These are phyloP conservation scores for Lachancea fermentati DNA, from an alignment of 805 yeast species.

Conservation along the genomic window DNA sequence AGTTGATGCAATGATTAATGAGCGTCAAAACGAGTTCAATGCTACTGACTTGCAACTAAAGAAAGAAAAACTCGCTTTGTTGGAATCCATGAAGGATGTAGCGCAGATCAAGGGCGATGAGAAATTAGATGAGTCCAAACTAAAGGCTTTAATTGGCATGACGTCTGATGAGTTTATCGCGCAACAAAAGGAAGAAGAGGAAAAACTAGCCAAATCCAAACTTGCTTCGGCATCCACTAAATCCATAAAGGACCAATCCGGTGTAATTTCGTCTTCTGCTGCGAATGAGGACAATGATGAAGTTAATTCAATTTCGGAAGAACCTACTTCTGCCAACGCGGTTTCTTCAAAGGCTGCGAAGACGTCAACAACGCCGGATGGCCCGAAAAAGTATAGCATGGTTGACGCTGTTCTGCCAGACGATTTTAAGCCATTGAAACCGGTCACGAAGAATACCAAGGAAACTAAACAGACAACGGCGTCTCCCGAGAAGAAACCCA, in stretches of 20 bases:
- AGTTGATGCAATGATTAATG: constrained; percentile 34
- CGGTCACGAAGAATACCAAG: constrained; percentile 6
- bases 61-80: constrained; percentile 30
- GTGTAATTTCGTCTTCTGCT: constrained; percentile 7
- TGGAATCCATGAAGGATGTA: constrained; percentile 36
- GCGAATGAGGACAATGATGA: constrained; percentile 1
- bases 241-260: constrained; percentile 6
- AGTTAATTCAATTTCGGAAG: neutral
- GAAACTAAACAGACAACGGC: constrained; percentile 3
- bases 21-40: constrained; percentile 34
- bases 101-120: constrained; percentile 35
- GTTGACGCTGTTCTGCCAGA: constrained; percentile 10
- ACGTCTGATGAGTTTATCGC: constrained; percentile 28
- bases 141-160: constrained; percentile 30
- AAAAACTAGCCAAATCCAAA: constrained; percentile 6
- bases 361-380: neutral
- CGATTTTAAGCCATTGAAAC: constrained; percentile 4
- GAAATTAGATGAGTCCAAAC: constrained; percentile 28
- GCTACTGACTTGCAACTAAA: constrained; percentile 33
- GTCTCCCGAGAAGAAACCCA: neutral
- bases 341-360: neutral
- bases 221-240: constrained; percentile 1
- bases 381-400: constrained; percentile 6
- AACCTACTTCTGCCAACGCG: neutral
- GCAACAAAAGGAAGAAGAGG: constrained; percentile 12